Conservation (phyloP, 331 rosid species). For the Cydonia oblonga region DNA sequence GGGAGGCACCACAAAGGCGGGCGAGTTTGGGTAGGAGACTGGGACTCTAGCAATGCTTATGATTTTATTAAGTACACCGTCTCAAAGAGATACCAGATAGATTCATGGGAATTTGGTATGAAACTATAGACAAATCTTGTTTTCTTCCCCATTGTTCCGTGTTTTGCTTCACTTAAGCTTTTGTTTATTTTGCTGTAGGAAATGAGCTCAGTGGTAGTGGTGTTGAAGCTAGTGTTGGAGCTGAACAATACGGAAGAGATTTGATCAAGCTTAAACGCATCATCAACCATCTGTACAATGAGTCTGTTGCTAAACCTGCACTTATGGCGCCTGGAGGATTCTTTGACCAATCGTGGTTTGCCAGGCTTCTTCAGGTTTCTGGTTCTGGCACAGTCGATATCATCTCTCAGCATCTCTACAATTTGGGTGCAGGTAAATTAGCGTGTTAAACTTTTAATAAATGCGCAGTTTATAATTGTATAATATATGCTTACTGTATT, state of each 20-base stretch:
- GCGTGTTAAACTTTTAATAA: slow-evolving; percentile 1
- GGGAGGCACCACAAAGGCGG: slow-evolving; percentile 50
- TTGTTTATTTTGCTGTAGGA: slow-evolving; percentile 35
- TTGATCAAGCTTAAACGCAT: slow-evolving; percentile 44
- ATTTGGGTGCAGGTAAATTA: slow-evolving; percentile 73
- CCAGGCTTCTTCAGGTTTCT: slow-evolving; percentile 56
- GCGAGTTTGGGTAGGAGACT: slow-evolving; percentile 60
- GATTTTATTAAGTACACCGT: slow-evolving; percentile 59
- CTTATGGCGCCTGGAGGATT: slow-evolving; percentile 90
- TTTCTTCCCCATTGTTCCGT: neutral
- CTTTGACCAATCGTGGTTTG: slow-evolving; percentile 54
- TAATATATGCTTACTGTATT: neutral
- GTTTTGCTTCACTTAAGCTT: slow-evolving; percentile 4
- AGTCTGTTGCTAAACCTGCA: slow-evolving; percentile 38
- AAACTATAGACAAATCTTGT: slow-evolving; percentile 10
- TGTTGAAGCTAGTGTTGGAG: slow-evolving; percentile 60
- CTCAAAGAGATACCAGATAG: slow-evolving; percentile 66
- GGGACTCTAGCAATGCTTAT: slow-evolving; percentile 57
- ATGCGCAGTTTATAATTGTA: neutral
- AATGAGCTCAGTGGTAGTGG: slow-evolving; percentile 83
- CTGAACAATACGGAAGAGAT: slow-evolving; percentile 72
- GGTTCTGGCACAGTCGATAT: slow-evolving; percentile 48
- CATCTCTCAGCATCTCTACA: slow-evolving; percentile 67
- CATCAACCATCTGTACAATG: slow-evolving; percentile 30
- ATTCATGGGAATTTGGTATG: slow-evolving; percentile 92